Conservation (phyloP, 768 basidiomycete genomes). For the Panaeolus papilionaceus region DNA sequence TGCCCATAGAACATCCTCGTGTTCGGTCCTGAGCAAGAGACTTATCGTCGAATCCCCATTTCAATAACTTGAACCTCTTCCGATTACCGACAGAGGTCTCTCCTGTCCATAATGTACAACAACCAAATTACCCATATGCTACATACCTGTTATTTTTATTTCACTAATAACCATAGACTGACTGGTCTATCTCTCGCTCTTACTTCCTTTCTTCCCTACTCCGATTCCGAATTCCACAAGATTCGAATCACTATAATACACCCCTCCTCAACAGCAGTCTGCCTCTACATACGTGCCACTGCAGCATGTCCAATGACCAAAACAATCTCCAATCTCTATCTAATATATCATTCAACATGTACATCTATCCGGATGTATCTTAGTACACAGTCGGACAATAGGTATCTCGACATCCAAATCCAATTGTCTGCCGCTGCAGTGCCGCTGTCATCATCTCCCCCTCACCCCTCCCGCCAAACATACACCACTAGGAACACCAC, state of each 20-base stretch:
- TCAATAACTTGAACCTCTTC: background rate
- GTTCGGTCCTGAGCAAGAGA: slow-evolving; percentile 6
- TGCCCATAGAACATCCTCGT: slow-evolving; percentile 12
- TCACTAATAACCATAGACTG: background rate
- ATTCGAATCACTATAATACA: slow-evolving; percentile 5
- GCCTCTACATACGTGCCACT: background rate
- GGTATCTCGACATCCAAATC: slow-evolving; percentile 12
- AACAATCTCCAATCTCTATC: slow-evolving; percentile 8
- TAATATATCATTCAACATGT: slow-evolving; percentile 9
- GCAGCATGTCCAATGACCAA: slow-evolving; percentile 1
- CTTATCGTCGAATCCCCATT: slow-evolving; percentile 13
- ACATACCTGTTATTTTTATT: too few relatives aligned
- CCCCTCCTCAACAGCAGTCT: background rate
- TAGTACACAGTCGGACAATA: background rate
- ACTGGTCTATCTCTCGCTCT: background rate
- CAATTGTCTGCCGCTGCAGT: slow-evolving; percentile 6
- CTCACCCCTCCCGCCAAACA: background rate
- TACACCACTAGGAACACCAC: slow-evolving; percentile 3
- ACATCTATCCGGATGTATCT: slow-evolving; percentile 7
- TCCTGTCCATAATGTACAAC: background rate
- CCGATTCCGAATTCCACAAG: slow-evolving; percentile 10
- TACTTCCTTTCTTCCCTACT: slow-evolving; percentile 12
- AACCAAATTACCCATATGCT: background rate
- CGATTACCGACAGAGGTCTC: slow-evolving; percentile 7
- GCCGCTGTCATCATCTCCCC: slow-evolving; percentile 3